A percentile compares a stretch with the other conserved stretches of the same genome.
Evolutionary conservation across 2,329 filamentous ascomycete species (phyloP).

Genomic region (Aspergillus awamori): DNA sequence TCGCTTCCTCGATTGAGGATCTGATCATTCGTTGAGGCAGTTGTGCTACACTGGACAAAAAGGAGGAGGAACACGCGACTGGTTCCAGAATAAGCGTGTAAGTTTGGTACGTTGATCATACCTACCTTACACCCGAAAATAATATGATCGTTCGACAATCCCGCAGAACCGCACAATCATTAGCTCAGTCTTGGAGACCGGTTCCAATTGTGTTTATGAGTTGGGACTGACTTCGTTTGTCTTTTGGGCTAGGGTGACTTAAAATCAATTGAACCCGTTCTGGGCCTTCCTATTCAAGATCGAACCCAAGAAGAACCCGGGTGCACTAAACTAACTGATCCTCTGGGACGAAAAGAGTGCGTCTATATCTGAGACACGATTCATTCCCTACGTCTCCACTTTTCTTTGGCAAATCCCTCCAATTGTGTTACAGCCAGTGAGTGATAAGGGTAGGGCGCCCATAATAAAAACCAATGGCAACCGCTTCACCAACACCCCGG

Average conservation of each 20-base stretch:
- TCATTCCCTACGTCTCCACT: slow-evolving; percentile 25
- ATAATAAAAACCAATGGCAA: slow-evolving; percentile 34
- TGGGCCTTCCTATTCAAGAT: neutral
- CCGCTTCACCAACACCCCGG: slow-evolving; percentile 39
- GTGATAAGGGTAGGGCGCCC: slow-evolving; percentile 24
- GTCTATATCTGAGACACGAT: slow-evolving; percentile 27
- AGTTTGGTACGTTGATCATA: slow-evolving; percentile 7
- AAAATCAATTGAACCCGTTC: neutral
- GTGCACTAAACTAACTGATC: slow-evolving; percentile 15
- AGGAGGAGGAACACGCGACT: slow-evolving; percentile 1
- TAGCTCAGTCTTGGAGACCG: neutral
- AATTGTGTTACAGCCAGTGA: slow-evolving; percentile 24
- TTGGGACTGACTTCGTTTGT: neutral
- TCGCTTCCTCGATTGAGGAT: neutral
- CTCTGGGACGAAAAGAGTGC: slow-evolving; percentile 9
- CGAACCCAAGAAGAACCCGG: slow-evolving; percentile 11
- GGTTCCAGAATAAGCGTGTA: slow-evolving; percentile 2
- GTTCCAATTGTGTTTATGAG: neutral
- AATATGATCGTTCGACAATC: neutral
- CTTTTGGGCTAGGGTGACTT: neutral
- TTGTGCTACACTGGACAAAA: neutral
- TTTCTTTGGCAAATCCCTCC: slow-evolving; percentile 16
- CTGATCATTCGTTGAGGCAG: neutral
- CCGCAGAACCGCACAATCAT: neutral
- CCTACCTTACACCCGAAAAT: neutral